These are phyloP conservation scores for Aeschynomene evenia DNA, from an alignment of 306 rosid species.

Conservation along the genomic window DNA sequence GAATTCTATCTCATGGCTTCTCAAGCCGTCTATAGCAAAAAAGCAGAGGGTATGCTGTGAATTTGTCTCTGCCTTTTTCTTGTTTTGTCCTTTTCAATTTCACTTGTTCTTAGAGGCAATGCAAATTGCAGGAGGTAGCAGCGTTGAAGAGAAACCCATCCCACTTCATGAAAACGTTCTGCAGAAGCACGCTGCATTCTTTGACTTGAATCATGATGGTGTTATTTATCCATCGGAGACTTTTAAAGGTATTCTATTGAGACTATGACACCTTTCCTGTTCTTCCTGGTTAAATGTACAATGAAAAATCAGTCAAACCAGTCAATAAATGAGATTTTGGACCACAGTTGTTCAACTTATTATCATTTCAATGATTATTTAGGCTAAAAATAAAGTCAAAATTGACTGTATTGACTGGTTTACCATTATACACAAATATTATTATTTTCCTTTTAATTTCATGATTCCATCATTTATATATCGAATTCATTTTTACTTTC, in stretches of 20 bases:
- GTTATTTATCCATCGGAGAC: slow-evolving; percentile 73
- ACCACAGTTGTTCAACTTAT: no score
- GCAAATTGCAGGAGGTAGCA: not conserved
- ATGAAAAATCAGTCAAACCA: no score
- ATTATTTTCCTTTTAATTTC: no score
- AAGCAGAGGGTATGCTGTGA: not conserved
- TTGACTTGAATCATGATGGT: slow-evolving; percentile 62
- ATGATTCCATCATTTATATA: no score
- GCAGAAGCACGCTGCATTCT: slow-evolving; percentile 66
- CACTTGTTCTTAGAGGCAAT: not conserved
- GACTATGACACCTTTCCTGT: no score
- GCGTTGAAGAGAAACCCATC: not conserved
- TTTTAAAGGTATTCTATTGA: slow-evolving; percentile 44
- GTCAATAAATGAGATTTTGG: no score
- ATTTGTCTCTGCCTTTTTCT: not conserved
- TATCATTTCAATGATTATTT: no score
- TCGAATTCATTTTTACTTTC: no score
- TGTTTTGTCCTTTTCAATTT: not conserved
- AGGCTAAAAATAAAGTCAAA: no score
- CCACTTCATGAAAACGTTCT: slow-evolving; percentile 36
- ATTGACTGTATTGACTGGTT: no score
- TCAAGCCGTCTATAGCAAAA: not conserved
- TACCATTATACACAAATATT: no score
- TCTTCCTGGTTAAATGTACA: no score
- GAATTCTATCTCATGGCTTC: slow-evolving; percentile 6